Conservation (phyloP, 441 rosid species). For the Gossypium davidsonii region DNA sequence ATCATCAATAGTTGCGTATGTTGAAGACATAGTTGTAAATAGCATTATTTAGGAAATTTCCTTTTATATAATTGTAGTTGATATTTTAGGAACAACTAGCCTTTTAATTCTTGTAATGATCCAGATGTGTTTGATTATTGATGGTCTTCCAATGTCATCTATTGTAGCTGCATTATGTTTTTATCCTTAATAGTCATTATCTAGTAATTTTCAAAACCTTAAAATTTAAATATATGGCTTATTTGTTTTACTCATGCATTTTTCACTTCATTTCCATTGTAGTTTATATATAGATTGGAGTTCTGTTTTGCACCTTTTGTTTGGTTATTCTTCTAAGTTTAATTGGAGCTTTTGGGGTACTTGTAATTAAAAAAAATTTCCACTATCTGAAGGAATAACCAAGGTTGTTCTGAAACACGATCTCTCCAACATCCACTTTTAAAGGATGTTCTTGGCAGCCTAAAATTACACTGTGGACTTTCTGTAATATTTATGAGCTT, state of each 20-base stretch:
- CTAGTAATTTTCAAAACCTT: neutral
- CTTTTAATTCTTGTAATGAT: neutral
- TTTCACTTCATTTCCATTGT: neutral
- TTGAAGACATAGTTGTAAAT: neutral
- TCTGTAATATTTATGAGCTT: neutral
- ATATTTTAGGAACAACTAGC: neutral
- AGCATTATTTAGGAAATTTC: neutral
- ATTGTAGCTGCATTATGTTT: neutral
- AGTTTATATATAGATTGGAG: neutral
- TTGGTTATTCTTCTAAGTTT: neutral
- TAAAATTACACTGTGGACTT: neutral
- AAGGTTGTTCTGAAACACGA: neutral
- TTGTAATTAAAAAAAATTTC: neutral
- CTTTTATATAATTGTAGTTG: neutral
- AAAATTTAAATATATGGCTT: neutral
- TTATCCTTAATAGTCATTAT: neutral
- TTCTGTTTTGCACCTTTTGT: neutral
- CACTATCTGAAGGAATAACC: neutral
- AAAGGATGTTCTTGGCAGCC: neutral
- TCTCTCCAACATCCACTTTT: neutral
- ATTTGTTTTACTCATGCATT: neutral
- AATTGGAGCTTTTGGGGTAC: neutral
- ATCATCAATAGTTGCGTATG: neutral
- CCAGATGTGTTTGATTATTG: neutral
- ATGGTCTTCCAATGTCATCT: neutral